Conservation (phyloP, 108 stramenopile genomes). For the Cyclotella choctawhatcheeana region DNA sequence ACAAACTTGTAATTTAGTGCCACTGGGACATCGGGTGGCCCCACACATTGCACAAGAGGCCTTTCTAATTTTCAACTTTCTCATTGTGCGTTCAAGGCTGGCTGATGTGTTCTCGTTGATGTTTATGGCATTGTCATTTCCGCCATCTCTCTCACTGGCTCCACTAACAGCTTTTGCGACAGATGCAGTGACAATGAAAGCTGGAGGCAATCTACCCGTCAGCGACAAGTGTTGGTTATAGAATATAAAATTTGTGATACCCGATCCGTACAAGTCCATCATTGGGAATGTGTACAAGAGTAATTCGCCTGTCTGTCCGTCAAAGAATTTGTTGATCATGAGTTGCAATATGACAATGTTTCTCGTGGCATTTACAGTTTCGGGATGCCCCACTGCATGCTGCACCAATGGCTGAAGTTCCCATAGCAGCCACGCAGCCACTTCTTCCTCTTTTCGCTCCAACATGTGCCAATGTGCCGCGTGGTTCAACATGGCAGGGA, state of each 20-base stretch:
- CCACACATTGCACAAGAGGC: constrained; percentile 21
- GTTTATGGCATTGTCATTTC: background rate
- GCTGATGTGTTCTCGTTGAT: background rate
- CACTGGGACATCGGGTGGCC: background rate
- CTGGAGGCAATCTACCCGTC: constrained; percentile 11
- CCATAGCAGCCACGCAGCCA: constrained; percentile 23
- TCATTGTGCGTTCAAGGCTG: constrained; percentile 6
- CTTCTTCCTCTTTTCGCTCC: constrained; percentile 10
- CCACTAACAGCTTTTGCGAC: constrained; percentile 11
- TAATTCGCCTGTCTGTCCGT: background rate
- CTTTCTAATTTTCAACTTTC: constrained; percentile 12
- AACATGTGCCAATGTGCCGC: constrained; percentile 15
- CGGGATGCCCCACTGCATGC: background rate
- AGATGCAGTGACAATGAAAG: constrained; percentile 23
- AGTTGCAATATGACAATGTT: constrained; percentile 23
- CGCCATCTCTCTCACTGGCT: background rate
- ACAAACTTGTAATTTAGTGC: constrained; percentile 1
- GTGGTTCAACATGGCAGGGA: constrained; percentile 19
- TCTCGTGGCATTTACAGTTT: constrained; percentile 8
- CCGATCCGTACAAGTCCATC: background rate
- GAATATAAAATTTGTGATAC: constrained; percentile 13
- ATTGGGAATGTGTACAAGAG: background rate
- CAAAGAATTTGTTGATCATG: constrained; percentile 24
- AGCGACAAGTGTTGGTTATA: constrained; percentile 1
- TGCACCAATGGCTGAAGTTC: background rate